Evolutionary conservation across 169 alveolate species (phyloP).

Genomic region (Eimeria falciformis): DNA sequence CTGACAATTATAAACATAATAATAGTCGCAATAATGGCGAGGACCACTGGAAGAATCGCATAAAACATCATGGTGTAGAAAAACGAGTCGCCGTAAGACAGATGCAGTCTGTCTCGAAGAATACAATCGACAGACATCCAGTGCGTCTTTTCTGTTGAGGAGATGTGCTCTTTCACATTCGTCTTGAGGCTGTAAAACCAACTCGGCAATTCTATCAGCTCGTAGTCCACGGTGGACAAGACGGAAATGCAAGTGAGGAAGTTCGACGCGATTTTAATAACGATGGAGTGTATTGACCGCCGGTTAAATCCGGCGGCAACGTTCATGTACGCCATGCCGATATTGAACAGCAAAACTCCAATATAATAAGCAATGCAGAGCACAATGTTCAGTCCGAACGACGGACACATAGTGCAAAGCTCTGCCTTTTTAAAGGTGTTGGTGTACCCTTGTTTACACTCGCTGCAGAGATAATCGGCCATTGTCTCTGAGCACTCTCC

Average conservation of each 20-base stretch:
- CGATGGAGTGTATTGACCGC: constrained; percentile 88
- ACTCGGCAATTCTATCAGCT: constrained; percentile 80
- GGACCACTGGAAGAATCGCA: constrained; percentile 82
- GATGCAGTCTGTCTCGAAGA: constrained; percentile 79
- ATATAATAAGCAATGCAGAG: constrained; percentile 80
- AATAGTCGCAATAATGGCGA: constrained; percentile 82
- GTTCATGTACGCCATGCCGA: constrained; percentile 87
- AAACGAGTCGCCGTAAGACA: constrained; percentile 84
- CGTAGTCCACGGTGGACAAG: constrained; percentile 81
- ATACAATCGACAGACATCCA: constrained; percentile 86
- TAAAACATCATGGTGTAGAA: constrained; percentile 83
- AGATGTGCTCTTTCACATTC: constrained; percentile 6
- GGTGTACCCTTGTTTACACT: constrained; percentile 87
- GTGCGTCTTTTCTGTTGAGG: constrained; percentile 36
- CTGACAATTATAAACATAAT: constrained; percentile 82
- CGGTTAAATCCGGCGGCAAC: constrained; percentile 89
- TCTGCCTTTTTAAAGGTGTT: constrained; percentile 83
- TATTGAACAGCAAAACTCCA: constrained; percentile 83
- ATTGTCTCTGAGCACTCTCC: constrained; percentile 85
- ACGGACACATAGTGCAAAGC: constrained; percentile 85
- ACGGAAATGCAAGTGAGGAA: constrained; percentile 87
- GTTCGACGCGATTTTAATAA: constrained; percentile 88
- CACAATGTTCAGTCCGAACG: constrained; percentile 74
- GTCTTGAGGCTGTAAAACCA: constrained; percentile 77
- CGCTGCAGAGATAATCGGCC: constrained; percentile 88